phyloP scores from a whole-genome alignment of 495 filamentous ascomycete genomes.

The Polyplosphaeria fusca region DNA sequence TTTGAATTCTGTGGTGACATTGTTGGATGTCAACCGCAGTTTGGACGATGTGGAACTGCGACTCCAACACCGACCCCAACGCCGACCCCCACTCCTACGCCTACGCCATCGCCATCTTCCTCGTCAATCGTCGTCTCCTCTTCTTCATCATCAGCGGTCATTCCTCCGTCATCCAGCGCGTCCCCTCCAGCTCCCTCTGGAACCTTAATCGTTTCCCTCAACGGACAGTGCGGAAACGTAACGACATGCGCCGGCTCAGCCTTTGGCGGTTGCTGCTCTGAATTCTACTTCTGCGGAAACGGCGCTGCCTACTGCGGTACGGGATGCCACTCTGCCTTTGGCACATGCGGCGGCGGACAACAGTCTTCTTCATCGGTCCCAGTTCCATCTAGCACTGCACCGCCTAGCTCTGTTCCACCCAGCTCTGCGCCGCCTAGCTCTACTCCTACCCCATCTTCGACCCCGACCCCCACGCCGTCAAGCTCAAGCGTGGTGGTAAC shows the following conservation, averaged over 20 bases:
- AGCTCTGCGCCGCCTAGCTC: slow-evolving; percentile 1
- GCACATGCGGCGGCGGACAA: slow-evolving; percentile 12
- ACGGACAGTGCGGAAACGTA: slow-evolving; percentile 27
- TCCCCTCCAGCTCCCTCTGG: slow-evolving; percentile 18
- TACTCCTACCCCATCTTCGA: slow-evolving; percentile 2
- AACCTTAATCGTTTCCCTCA: slow-evolving; percentile 15
- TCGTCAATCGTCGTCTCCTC: slow-evolving; percentile 10
- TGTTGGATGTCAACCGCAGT: slow-evolving; percentile 26
- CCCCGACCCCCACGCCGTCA: slow-evolving; percentile 7
- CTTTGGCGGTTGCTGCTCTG: slow-evolving; percentile 22
- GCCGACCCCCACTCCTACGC: slow-evolving; percentile 12
- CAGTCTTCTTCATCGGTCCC: slow-evolving; percentile 4
- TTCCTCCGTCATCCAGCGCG: not conserved
- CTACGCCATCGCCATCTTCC: slow-evolving; percentile 2
- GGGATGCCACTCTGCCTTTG: slow-evolving; percentile 19
- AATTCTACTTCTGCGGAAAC: slow-evolving; percentile 27
- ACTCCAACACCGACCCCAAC: slow-evolving; percentile 15
- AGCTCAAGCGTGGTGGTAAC: not conserved
- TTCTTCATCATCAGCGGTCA: not conserved
- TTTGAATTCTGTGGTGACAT: slow-evolving; percentile 20
- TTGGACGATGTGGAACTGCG: slow-evolving; percentile 20
- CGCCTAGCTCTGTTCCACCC: slow-evolving; percentile 6
- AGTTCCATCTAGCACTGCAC: not conserved
- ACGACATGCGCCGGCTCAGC: slow-evolving; percentile 24
- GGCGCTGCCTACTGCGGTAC: slow-evolving; percentile 19